A percentile compares a stretch with the other conserved stretches of the same genome.
These are phyloP conservation scores for Sphaerulina vaccinii DNA, from an alignment of 2,329 filamentous ascomycete species.

Conservation along the genomic window DNA sequence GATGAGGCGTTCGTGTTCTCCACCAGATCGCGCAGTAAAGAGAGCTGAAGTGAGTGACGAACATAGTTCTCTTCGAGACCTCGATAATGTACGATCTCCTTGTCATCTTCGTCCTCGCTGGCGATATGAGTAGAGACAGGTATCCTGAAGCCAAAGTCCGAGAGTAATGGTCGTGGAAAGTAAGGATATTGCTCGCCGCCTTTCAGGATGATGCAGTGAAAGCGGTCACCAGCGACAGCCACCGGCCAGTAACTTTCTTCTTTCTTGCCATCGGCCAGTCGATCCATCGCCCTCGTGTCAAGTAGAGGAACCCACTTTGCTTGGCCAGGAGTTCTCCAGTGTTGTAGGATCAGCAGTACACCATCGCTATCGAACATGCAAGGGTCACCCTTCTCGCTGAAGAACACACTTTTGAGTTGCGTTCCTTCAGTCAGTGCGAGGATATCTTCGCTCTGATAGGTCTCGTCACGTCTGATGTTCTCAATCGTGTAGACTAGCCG, in stretches of 20 bases:
- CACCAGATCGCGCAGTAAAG: constrained; percentile 73
- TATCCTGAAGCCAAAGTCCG: constrained; percentile 88
- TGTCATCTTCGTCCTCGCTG: constrained; percentile 43
- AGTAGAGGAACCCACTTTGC: constrained; percentile 90
- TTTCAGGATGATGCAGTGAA: constrained; percentile 99
- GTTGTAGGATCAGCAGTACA: constrained; percentile 79
- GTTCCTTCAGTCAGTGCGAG: constrained; percentile 76
- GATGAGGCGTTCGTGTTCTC: constrained; percentile 64
- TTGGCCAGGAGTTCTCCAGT: constrained; percentile 84
- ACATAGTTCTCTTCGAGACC: constrained; percentile 80
- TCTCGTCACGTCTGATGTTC: constrained; percentile 88
- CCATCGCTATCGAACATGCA: constrained; percentile 95
- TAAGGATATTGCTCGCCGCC: constrained; percentile 90
- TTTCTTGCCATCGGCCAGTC: constrained; percentile 80
- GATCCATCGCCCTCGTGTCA: constrained; percentile 80
- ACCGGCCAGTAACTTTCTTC: constrained; percentile 93
- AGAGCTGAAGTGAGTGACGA: constrained; percentile 67
- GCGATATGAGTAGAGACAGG: constrained; percentile 63
- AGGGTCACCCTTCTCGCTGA: constrained; percentile 89
- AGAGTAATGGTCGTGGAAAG: constrained; percentile 84
- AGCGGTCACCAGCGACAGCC: constrained; percentile 84
- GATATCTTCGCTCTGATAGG: constrained; percentile 91
- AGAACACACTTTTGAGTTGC: constrained; percentile 80
- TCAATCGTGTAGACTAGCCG: constrained; percentile 88
- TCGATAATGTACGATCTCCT: constrained; percentile 46